Evolutionary conservation across 139 green algal genomes (phyloP).

Genomic region (Picochlorum sp.): DNA sequence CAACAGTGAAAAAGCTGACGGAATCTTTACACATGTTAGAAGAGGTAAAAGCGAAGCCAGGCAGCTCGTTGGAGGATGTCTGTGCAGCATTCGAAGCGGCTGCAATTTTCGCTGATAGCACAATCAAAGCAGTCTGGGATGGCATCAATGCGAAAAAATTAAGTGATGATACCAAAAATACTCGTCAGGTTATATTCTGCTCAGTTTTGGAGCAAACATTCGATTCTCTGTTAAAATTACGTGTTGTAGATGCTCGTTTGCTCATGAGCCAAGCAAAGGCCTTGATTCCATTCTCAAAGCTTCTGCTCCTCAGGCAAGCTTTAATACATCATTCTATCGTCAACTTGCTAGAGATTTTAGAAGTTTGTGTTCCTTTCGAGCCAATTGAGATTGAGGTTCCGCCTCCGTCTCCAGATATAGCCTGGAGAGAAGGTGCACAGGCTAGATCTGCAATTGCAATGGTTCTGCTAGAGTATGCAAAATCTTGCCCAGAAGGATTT

Average conservation of each 20-base stretch:
- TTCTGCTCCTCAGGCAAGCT: constrained; percentile 10
- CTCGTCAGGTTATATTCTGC: constrained; percentile 1
- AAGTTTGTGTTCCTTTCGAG: constrained; percentile 16
- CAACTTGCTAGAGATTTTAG: constrained; percentile 32
- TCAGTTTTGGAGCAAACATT: constrained; percentile 24
- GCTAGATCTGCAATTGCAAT: constrained; percentile 20
- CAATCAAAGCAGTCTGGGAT: constrained; percentile 24
- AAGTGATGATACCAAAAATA: constrained; percentile 3
- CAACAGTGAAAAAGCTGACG: constrained; percentile 18
- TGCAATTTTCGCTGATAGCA: constrained; percentile 25
- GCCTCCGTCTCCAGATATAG: constrained; percentile 10
- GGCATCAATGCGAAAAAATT: not conserved
- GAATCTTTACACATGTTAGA: not conserved
- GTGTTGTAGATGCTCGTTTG: constrained; percentile 15
- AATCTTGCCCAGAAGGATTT: constrained; percentile 39
- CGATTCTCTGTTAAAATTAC: constrained; percentile 21
- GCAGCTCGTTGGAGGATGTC: constrained; percentile 17
- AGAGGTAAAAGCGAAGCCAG: not conserved
- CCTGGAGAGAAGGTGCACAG: constrained; percentile 24
- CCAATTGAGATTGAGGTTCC: constrained; percentile 11
- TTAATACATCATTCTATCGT: constrained; percentile 9
- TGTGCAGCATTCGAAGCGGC: constrained; percentile 23
- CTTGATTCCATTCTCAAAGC: constrained; percentile 19
- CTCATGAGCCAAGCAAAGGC: constrained; percentile 13
- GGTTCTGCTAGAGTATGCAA: constrained; percentile 27